These are phyloP conservation scores for Phytopythium ostracodes DNA, from an alignment of 352 stramenopile species.

Conservation along the genomic window DNA sequence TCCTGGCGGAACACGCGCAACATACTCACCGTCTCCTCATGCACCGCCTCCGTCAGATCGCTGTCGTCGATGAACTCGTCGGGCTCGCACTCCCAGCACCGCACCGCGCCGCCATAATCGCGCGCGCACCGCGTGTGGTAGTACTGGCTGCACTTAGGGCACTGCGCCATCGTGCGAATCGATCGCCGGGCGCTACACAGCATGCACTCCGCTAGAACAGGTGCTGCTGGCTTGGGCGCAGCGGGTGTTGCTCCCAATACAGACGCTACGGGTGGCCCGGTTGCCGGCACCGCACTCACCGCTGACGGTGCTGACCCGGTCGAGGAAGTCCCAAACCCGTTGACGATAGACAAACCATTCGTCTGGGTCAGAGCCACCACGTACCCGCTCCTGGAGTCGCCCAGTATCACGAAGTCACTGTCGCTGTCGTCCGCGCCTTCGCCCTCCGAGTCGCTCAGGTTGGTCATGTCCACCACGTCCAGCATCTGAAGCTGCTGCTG, in stretches of 20 bases:
- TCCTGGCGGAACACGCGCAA: constrained; percentile 35
- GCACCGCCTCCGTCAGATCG: constrained; percentile 52
- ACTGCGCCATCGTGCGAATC: constrained; percentile 35
- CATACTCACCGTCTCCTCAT: constrained; percentile 38
- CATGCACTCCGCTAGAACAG: constrained; percentile 43
- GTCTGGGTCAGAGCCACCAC: not conserved
- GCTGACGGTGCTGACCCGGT: not conserved
- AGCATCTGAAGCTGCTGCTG: constrained; percentile 37
- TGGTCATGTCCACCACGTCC: constrained; percentile 59
- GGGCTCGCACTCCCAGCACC: constrained; percentile 77
- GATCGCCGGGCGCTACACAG: constrained; percentile 48
- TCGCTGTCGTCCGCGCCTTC: constrained; percentile 30
- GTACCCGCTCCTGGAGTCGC: constrained; percentile 1
- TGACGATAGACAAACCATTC: not conserved
- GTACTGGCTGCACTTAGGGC: constrained; percentile 49
- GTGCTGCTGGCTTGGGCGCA: not conserved
- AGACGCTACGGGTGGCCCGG: not conserved
- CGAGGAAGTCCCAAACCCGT: not conserved
- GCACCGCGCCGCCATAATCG: constrained; percentile 61
- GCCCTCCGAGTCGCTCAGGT: constrained; percentile 48
- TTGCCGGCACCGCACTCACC: not conserved
- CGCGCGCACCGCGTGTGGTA: constrained; percentile 70
- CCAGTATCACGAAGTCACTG: constrained; percentile 16
- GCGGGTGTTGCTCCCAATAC: not conserved
- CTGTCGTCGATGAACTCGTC: constrained; percentile 75